phyloP scores from a whole-genome alignment of 495 filamentous ascomycete genomes.

The Penicillium steckii region DNA sequence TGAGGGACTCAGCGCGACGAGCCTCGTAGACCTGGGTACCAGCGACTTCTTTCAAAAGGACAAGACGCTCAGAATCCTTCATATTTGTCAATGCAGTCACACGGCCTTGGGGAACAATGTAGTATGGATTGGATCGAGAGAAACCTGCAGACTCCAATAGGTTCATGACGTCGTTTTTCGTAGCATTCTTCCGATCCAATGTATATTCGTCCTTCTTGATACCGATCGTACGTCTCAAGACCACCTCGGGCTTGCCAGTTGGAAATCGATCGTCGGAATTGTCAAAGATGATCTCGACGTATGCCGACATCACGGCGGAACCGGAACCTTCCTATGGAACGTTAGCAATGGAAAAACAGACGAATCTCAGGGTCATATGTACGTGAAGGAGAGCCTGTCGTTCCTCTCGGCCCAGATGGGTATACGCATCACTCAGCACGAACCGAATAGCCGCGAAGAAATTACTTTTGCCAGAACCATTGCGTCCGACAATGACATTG shows the following conservation, averaged over 20 bases:
- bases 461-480: constrained; percentile 98
- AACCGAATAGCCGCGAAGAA: constrained; percentile 99
- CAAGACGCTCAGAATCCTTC: constrained; percentile 89
- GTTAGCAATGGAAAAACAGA: constrained; percentile 19
- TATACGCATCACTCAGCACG: constrained; percentile 96
- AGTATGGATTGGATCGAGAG: constrained; percentile 96
- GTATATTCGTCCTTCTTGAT: constrained; percentile 99
- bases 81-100: constrained; percentile 97
- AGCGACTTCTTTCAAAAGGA: constrained; percentile 92
- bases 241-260: constrained; percentile 85
- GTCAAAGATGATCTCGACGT: constrained; percentile 98
- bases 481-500: constrained; percentile 98
- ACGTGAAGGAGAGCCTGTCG: constrained; percentile 89
- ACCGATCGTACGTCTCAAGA: constrained; percentile 90
- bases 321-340: constrained; percentile 78
- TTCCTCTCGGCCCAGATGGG: constrained; percentile 93
- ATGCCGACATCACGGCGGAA: constrained; percentile 97
- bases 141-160: constrained; percentile 95
- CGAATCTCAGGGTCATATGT: constrained; percentile 12
- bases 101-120: constrained; percentile 96
- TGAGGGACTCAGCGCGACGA: constrained; percentile 80
- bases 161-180: constrained; percentile 92
- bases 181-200: constrained; percentile 92
- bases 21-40: constrained; percentile 97
- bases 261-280: constrained; percentile 96